Conservation (phyloP, 2,329 filamentous ascomycete genomes). For the Chaetomium globosum region DNA sequence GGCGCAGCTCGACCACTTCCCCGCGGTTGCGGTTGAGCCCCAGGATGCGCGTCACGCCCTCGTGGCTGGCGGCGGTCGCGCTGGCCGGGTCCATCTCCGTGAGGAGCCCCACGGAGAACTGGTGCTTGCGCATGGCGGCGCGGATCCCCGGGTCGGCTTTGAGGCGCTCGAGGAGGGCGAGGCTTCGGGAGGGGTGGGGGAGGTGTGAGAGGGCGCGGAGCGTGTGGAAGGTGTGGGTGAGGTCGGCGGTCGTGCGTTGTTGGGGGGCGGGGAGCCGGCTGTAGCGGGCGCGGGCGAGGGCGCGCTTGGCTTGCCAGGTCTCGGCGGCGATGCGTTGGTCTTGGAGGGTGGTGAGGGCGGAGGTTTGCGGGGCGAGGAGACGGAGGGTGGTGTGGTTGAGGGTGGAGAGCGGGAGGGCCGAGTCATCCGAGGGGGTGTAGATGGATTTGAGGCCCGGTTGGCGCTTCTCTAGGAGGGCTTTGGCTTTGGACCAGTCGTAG, state of each 20-base stretch:
- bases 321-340: slow-evolving; percentile 23
- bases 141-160: slow-evolving; percentile 84
- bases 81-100: slow-evolving; percentile 93
- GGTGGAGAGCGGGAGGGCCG: slow-evolving; percentile 32
- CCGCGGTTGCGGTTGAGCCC: slow-evolving; percentile 87
- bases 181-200: slow-evolving; percentile 71
- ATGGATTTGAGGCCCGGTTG: slow-evolving; percentile 33
- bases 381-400: slow-evolving; percentile 38
- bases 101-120: slow-evolving; percentile 80
- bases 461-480: slow-evolving; percentile 36
- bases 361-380: slow-evolving; percentile 39
- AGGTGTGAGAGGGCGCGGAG: slow-evolving; percentile 77
- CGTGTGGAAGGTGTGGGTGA: slow-evolving; percentile 77
- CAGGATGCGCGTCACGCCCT: slow-evolving; percentile 73
- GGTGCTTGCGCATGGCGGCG: slow-evolving; percentile 78
- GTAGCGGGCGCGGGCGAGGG: slow-evolving; percentile 36
- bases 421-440: slow-evolving; percentile 38
- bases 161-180: slow-evolving; percentile 72
- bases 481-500: slow-evolving; percentile 36
- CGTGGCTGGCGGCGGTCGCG: slow-evolving; percentile 72
- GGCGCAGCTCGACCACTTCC: slow-evolving; percentile 84
- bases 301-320: slow-evolving; percentile 24
- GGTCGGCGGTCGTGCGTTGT: slow-evolving; percentile 49
- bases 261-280: slow-evolving; percentile 27
- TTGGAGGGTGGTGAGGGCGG: slow-evolving; percentile 36